Conservation (phyloP, 2,329 filamentous ascomycete genomes). For the Elsinoe australis region DNA sequence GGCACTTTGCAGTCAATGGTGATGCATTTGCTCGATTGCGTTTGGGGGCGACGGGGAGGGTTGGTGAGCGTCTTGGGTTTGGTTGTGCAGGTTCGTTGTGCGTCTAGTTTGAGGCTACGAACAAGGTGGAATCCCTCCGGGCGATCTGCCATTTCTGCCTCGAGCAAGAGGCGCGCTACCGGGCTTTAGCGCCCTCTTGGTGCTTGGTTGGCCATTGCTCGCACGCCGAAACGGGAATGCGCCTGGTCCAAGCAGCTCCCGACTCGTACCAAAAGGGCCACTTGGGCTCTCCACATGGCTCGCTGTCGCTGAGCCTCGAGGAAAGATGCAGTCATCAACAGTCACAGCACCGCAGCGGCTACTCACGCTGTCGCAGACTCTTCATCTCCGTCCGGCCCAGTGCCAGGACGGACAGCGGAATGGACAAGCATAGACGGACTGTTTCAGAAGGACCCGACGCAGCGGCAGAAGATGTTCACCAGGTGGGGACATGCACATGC, state of each 20-base stretch:
- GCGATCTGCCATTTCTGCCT: slow-evolving; percentile 5
- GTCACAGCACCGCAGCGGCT: too few species aligned
- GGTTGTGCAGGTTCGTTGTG: too few species aligned
- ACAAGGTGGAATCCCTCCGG: background rate
- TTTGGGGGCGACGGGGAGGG: slow-evolving; percentile 6
- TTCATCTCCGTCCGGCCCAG: background rate
- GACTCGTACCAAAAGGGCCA: background rate
- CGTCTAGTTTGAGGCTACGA: slow-evolving; percentile 5
- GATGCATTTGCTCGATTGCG: slow-evolving; percentile 11
- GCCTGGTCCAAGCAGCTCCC: background rate
- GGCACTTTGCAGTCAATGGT: background rate
- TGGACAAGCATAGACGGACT: background rate
- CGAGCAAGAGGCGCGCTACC: too few species aligned
- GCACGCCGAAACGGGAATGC: slow-evolving; percentile 11
- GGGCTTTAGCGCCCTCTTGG: slow-evolving; percentile 10
- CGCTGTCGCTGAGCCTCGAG: too few species aligned
- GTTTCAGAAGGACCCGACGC: background rate
- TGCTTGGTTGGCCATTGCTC: slow-evolving; percentile 5
- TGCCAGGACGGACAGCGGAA: background rate
- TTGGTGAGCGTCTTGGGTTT: too few species aligned
- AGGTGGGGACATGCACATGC: too few species aligned
- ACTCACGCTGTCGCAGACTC: too few species aligned
- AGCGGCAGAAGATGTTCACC: background rate
- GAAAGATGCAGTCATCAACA: too few species aligned
- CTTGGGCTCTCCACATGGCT: too few species aligned